Evolutionary conservation across 169 alveolate species (phyloP).

Genomic region (Cryptosporidium sp.): DNA sequence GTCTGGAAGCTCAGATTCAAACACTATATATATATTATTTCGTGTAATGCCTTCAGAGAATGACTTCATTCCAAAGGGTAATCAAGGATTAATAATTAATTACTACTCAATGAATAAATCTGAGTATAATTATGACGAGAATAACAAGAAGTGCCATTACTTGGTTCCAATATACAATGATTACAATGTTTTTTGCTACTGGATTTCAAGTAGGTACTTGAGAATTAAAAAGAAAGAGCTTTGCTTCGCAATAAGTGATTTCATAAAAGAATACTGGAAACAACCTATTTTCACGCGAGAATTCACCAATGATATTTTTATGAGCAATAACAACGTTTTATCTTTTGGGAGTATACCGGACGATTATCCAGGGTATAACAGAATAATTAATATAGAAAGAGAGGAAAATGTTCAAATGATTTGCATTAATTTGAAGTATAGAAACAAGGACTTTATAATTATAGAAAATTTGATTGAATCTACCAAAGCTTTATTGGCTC

Average conservation of each 20-base stretch:
- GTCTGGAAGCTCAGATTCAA: not conserved
- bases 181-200: slow-evolving; percentile 9
- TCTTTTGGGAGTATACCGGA: slow-evolving; percentile 1
- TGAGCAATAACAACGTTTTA: slow-evolving; percentile 22
- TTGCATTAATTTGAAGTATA: slow-evolving; percentile 27
- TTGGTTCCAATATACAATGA: slow-evolving; percentile 61
- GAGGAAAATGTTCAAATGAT: slow-evolving; percentile 31
- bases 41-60: slow-evolving; percentile 21
- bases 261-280: slow-evolving; percentile 67
- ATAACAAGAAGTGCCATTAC: slow-evolving; percentile 3
- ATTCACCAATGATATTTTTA: not conserved
- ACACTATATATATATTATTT: slow-evolving; percentile 13
- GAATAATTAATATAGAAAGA: slow-evolving; percentile 42
- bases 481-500: not conserved
- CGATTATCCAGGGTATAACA: not conserved
- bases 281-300: slow-evolving; percentile 14
- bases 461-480: slow-evolving; percentile 20
- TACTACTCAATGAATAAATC: slow-evolving; percentile 8
- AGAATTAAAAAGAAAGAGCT: slow-evolving; percentile 17
- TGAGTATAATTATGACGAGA: not conserved
- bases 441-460: slow-evolving; percentile 23
- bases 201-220: slow-evolving; percentile 53
- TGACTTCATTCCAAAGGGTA: not conserved
- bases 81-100: slow-evolving; percentile 32
- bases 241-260: slow-evolving; percentile 18